phyloP scores from a whole-genome alignment of 1,139 yeast genomes.

The Arxiozyma slooffiae region DNA sequence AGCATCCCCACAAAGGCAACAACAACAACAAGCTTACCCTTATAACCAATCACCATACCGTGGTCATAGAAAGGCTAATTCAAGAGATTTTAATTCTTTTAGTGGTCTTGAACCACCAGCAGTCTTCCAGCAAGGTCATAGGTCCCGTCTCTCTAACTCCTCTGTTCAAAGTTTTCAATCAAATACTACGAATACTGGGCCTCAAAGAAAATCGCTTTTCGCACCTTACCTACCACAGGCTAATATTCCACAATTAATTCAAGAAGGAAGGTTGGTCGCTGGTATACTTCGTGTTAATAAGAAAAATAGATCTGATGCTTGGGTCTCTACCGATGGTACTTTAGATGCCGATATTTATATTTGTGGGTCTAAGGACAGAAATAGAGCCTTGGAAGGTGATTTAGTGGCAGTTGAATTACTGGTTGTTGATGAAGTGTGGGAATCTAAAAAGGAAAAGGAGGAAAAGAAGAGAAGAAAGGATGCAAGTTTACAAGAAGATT shows the following conservation, averaged over 20 bases:
- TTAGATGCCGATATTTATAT: constrained; percentile 94
- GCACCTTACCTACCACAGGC: constrained; percentile 95
- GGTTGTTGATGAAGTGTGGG: constrained; percentile 97
- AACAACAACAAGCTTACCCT: constrained; percentile 5
- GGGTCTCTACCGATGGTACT: constrained; percentile 90
- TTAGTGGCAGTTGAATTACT: constrained; percentile 88
- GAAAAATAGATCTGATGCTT: constrained; percentile 93
- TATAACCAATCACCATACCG: constrained; percentile 20
- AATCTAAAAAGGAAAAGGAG: constrained; percentile 88
- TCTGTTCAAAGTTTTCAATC: constrained; percentile 25
- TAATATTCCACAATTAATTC: constrained; percentile 76
- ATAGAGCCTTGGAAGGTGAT: constrained; percentile 94
- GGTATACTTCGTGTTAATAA: constrained; percentile 90
- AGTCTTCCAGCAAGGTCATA: constrained; percentile 64
- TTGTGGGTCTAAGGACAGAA: constrained; percentile 98
- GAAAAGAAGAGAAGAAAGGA: constrained; percentile 94
- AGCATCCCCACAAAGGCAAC: constrained; percentile 9
- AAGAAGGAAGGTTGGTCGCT: constrained; percentile 84
- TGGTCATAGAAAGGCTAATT: constrained; percentile 25
- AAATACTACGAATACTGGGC: constrained; percentile 13
- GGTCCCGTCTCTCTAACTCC: constrained; percentile 59
- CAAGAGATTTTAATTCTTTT: constrained; percentile 25
- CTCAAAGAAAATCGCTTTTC: constrained; percentile 70
- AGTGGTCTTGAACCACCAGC: constrained; percentile 42
- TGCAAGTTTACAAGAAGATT: constrained; percentile 28